A percentile compares a stretch with the other conserved stretches of the same genome.
phyloP scores from a whole-genome alignment of 352 stramenopile species.

The Phytopythium kandeliae region DNA sequence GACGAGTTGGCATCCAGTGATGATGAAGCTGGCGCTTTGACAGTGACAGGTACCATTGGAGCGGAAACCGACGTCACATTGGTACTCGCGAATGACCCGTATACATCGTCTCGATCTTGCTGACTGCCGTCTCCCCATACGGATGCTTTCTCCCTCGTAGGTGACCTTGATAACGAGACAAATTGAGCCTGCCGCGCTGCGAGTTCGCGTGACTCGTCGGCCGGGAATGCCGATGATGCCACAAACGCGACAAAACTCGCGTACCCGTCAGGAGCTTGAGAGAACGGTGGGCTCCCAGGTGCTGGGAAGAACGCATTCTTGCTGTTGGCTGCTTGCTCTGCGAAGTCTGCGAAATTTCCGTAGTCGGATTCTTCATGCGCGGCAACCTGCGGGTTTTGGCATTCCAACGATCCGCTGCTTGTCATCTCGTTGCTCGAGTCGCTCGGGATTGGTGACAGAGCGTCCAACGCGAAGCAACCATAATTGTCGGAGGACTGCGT shows the following conservation, averaged over 20 bases:
- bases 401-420: too few relatives aligned
- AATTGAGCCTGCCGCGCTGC: slow-evolving; percentile 11
- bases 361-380: slow-evolving; percentile 22
- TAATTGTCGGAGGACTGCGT: slow-evolving; percentile 28
- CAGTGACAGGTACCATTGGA: not conserved
- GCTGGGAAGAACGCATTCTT: slow-evolving; percentile 6
- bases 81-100: slow-evolving; percentile 23
- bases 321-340: slow-evolving; percentile 7
- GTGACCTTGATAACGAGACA: slow-evolving; percentile 14
- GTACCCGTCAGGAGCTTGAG: slow-evolving; percentile 10
- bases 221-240: slow-evolving; percentile 14
- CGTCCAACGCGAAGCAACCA: slow-evolving; percentile 35
- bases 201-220: slow-evolving; percentile 16
- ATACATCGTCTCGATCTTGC: slow-evolving; percentile 4
- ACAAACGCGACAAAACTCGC: slow-evolving; percentile 19
- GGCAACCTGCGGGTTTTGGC: not conserved
- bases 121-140: not conserved
- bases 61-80: slow-evolving; percentile 12
- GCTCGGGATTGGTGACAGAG: slow-evolving; percentile 19
- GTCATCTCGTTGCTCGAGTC: slow-evolving; percentile 8
- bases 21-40: not conserved
- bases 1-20: not conserved
- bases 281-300: not conserved
- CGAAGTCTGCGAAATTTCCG: slow-evolving; percentile 34
- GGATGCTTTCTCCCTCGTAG: not conserved